Evolutionary conservation across 2,329 filamentous ascomycete species (phyloP).

Genomic region (Neocatenulostroma microsporum): DNA sequence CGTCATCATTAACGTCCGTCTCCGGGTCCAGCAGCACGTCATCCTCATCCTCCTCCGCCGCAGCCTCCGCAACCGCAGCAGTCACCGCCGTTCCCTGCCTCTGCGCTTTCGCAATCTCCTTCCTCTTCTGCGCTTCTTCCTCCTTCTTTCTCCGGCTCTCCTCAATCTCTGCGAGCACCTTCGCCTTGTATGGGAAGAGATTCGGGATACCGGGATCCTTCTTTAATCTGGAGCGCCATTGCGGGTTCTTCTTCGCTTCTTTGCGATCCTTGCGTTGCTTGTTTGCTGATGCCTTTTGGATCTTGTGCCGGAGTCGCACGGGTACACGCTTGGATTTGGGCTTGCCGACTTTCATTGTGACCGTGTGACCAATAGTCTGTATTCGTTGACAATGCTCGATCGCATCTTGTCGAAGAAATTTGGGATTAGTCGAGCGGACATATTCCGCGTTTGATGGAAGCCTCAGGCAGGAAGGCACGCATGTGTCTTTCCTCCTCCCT

Average conservation of each 20-base stretch:
- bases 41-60: constrained; percentile 42
- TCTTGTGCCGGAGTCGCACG: constrained; percentile 87
- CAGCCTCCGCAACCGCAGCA: constrained; percentile 32
- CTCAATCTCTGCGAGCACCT: constrained; percentile 88
- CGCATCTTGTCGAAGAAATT: no score
- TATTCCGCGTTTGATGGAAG: no score
- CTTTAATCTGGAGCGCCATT: constrained; percentile 93
- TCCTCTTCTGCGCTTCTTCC: constrained; percentile 64
- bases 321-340: constrained; percentile 90
- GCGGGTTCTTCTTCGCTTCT: constrained; percentile 87
- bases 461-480: no score
- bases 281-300: constrained; percentile 80
- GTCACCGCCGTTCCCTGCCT: constrained; percentile 28
- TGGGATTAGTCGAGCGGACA: no score
- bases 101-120: constrained; percentile 56
- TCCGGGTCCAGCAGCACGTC: constrained; percentile 36
- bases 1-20: constrained; percentile 49
- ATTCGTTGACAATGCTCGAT: no score
- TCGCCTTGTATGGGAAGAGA: constrained; percentile 95
- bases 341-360: constrained; percentile 40
- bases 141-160: constrained; percentile 72
- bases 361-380: no score
- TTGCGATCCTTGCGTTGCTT: constrained; percentile 91
- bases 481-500: no score
- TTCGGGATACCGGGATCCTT: constrained; percentile 98